Evolutionary conservation across 2,329 filamentous ascomycete species (phyloP).

Genomic region (Calonectria pteridis): DNA sequence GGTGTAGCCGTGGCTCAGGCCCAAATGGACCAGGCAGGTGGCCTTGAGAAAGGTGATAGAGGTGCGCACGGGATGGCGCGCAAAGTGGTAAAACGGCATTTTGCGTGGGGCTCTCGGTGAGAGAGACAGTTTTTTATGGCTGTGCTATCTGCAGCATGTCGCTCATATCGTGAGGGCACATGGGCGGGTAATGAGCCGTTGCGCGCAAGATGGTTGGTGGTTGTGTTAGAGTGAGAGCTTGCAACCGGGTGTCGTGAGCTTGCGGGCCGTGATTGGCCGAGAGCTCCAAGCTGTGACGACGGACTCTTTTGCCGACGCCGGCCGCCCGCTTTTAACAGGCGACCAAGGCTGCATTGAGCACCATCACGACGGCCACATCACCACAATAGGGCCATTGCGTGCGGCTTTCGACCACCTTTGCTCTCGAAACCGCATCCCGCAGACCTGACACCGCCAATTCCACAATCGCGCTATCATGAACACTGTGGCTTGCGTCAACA

Average conservation of each 20-base stretch:
- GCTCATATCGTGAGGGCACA: slow-evolving; percentile 9
- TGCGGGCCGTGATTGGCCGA: slow-evolving; percentile 31
- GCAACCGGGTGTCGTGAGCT: slow-evolving; percentile 24
- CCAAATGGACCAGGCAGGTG: slow-evolving; percentile 58
- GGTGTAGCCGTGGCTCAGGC: slow-evolving; percentile 71
- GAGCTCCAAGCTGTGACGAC: slow-evolving; percentile 29
- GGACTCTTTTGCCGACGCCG: slow-evolving; percentile 40
- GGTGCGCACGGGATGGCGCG: slow-evolving; percentile 56
- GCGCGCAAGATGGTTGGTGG: slow-evolving; percentile 21
- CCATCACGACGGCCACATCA: slow-evolving; percentile 23
- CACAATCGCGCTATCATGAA: slow-evolving; percentile 50
- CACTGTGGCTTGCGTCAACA: slow-evolving; percentile 54
- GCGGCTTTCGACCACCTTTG: slow-evolving; percentile 4
- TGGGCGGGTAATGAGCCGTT: slow-evolving; percentile 8
- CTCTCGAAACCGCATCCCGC: background rate
- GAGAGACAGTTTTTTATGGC: background rate
- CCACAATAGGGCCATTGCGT: slow-evolving; percentile 27
- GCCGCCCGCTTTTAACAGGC: slow-evolving; percentile 33
- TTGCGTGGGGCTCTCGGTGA: background rate
- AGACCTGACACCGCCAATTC: background rate
- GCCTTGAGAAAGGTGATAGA: slow-evolving; percentile 50
- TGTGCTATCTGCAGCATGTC: slow-evolving; percentile 9
- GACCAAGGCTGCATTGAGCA: slow-evolving; percentile 24
- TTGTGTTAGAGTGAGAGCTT: slow-evolving; percentile 20
- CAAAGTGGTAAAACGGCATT: slow-evolving; percentile 49